Percentiles rank a stretch among this genome's conserved stretches.
phyloP scores from a whole-genome alignment of 176 grass and related monocot genomes.

The Cenchrus americanus region DNA sequence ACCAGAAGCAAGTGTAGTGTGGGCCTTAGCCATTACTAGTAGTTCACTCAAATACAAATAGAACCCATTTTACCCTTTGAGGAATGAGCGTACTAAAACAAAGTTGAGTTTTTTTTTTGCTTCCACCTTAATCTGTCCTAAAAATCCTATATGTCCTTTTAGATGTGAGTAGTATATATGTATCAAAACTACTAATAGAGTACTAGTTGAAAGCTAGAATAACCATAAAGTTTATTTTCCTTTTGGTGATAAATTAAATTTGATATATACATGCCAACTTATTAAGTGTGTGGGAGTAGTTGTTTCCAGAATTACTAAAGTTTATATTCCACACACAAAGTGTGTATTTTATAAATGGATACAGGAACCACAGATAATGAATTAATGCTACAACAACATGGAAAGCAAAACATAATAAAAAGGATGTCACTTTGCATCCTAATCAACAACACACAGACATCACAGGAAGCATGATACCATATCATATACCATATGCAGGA shows the following conservation, averaged over 20 bases:
- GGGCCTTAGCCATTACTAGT: neutral
- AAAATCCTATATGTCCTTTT: neutral
- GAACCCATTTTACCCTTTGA: neutral
- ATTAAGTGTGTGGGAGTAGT: neutral
- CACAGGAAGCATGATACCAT: constrained; percentile 24
- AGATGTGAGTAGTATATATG: neutral
- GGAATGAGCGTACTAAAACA: neutral
- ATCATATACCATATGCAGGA: neutral
- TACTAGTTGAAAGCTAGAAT: neutral
- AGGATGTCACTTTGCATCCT: constrained; percentile 32
- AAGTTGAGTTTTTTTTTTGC: neutral
- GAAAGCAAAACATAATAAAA: constrained; percentile 18
- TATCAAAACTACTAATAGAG: neutral
- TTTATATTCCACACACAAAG: neutral
- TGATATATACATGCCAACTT: constrained; percentile 24
- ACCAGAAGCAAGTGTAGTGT: neutral
- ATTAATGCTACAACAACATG: neutral
- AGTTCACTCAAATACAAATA: neutral
- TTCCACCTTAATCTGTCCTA: neutral
- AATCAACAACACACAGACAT: constrained; percentile 12
- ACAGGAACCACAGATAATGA: neutral
- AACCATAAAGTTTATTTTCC: constrained; percentile 17
- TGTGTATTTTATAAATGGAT: neutral
- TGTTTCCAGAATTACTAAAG: constrained; percentile 22
- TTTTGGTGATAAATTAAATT: constrained; percentile 7